Evolutionary conservation across 2,329 filamentous ascomycete species (phyloP), one percentile per base, ranked within the genome.

Genomic region (Ophiocordyceps camponoti-rufipedis): DNA sequence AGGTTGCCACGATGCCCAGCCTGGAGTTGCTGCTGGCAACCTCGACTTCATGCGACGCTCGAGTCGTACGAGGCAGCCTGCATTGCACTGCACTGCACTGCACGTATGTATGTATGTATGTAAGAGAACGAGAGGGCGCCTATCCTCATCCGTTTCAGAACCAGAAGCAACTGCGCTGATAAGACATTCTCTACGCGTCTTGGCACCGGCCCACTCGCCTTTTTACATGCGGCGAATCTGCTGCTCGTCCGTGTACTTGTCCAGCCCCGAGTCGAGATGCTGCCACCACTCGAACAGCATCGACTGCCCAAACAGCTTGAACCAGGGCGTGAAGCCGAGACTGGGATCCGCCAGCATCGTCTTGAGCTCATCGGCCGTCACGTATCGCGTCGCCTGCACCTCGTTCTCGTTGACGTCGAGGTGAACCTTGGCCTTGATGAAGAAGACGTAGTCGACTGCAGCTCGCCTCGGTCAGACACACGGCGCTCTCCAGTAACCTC

Each of bases 201-300:
- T 38, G 33, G 33, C 33, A 38, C 14, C 35, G 13, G 7, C n/a
- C n/a, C 35, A n/a, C 29, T 31, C 35, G 18, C n/a, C 35, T 39
- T 6, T 13, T 14, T 49, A 62, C 89, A 95, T 95, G 54, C 89
- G 80, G 54, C 86, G 80, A 56, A 96, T 94, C 59, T 83, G 72
- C 59, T 79, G 77, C 70, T 96, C 88, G 59, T 86, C 81, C 64
- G 78, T 74, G 66, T 89, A 94, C 66, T 85, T 82, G 49, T 93
- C 83, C 53, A 96, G 70, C 10, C 83, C 84, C 23, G 74, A 69
- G 54, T 91, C 81, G 47, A 96, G 74, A 64, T 84, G 79, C 58
- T 80, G 71, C 91, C 91, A 98, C 91, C 91, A 98, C 63, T 95
- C 82, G 56, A 94, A 98, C 40, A 98, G 75, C 85, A 96, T 88